phyloP scores from a whole-genome alignment of 148 eudicot species.

The Amaranthus palmeri region DNA sequence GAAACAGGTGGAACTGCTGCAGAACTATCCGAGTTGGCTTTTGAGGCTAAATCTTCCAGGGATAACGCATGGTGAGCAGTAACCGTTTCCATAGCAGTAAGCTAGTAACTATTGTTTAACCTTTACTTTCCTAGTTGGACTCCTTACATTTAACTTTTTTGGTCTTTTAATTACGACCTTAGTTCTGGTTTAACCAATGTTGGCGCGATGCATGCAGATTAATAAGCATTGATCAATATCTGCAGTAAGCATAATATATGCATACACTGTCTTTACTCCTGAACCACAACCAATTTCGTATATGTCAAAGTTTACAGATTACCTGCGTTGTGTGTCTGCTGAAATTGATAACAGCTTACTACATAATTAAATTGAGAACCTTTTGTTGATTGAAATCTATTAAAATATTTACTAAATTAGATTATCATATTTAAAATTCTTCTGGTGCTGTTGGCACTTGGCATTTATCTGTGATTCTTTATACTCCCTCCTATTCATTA shows the following conservation, averaged over 20 bases:
- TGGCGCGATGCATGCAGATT: background rate
- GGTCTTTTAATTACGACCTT: background rate
- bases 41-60: constrained; percentile 75
- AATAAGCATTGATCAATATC: too few relatives aligned
- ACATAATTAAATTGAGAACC: background rate
- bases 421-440: too few relatives aligned
- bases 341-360: background rate
- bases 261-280: background rate
- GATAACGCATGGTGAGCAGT: constrained; percentile 85
- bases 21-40: constrained; percentile 57
- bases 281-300: background rate
- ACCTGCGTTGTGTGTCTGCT: background rate
- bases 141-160: background rate
- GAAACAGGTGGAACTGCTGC: constrained; percentile 54
- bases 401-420: too few relatives aligned
- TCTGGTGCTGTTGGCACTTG: too few relatives aligned
- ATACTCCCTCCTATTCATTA: too few relatives aligned
- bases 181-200: background rate
- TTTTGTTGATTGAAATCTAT: background rate
- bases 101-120: background rate
- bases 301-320: background rate
- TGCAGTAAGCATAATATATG: background rate
- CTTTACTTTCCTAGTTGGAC: background rate
- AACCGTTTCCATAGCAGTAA: constrained; percentile 21
- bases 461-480: too few relatives aligned